A percentile compares a stretch with the other conserved stretches of the same genome.
These are phyloP conservation scores for Royoungia palumana DNA, from an alignment of 768 basidiomycete species.

Conservation along the genomic window DNA sequence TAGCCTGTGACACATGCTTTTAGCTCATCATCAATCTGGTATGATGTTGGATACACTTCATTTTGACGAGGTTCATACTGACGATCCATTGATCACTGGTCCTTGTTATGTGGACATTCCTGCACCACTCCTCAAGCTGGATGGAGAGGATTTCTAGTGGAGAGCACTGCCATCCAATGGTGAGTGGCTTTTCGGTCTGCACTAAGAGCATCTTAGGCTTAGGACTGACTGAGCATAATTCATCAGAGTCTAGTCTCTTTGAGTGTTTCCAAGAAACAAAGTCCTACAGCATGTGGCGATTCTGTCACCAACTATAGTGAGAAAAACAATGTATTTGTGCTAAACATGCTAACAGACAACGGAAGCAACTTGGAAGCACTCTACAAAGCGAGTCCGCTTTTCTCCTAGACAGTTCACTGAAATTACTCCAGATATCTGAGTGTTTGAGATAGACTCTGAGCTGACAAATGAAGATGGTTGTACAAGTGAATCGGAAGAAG, in stretches of 20 bases:
- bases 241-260: neutral
- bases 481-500: no score
- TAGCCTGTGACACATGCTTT: neutral
- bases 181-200: neutral
- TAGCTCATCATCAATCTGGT: neutral
- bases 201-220: no score
- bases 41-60: neutral
- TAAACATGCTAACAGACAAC: neutral
- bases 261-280: neutral
- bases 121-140: neutral
- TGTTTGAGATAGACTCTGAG: no score
- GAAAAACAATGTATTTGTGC: neutral
- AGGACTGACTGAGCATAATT: no score
- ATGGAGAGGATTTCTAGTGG: neutral
- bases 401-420: no score
- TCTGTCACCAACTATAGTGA: neutral
- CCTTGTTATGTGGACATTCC: neutral
- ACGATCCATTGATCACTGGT: neutral
- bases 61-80: neutral
- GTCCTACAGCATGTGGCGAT: neutral
- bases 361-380: no score
- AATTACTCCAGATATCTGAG: no score
- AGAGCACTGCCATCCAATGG: neutral
- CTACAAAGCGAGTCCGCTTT: no score
- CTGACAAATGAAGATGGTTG: no score